Percentiles rank a stretch among this genome's conserved stretches.
phyloP scores from a whole-genome alignment of 306 rosid species.

The Corylus avellana region DNA sequence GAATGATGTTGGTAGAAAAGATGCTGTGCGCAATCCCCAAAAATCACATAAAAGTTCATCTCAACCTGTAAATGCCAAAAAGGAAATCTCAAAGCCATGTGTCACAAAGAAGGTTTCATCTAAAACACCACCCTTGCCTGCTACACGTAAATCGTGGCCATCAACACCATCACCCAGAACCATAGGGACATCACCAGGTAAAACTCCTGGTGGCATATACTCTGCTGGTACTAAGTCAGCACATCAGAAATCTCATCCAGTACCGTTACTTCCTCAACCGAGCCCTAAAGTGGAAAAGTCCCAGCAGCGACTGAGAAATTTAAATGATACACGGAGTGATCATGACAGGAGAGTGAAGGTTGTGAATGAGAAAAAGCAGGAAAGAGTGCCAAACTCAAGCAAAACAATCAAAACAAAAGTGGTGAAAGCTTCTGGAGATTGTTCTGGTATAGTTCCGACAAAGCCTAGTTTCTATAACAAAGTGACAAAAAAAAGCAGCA shows the following conservation, averaged over 20 bases:
- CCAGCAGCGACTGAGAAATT: constrained; percentile 52
- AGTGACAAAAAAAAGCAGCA: constrained; percentile 85
- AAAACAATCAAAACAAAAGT: constrained; percentile 58
- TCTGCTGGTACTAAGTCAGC: constrained; percentile 63
- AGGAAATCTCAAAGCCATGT: constrained; percentile 58
- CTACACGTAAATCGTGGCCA: constrained; percentile 89
- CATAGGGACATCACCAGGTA: constrained; percentile 62
- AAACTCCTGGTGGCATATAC: constrained; percentile 44
- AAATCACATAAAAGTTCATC: constrained; percentile 49
- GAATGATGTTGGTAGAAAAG: constrained; percentile 49
- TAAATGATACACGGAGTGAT: constrained; percentile 51
- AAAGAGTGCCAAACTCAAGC: constrained; percentile 45
- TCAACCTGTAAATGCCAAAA: constrained; percentile 52
- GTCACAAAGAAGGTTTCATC: constrained; percentile 50
- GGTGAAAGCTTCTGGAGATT: constrained; percentile 50
- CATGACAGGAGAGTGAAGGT: constrained; percentile 46
- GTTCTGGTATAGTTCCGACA: constrained; percentile 41
- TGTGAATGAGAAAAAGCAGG: constrained; percentile 58
- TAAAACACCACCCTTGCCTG: constrained; percentile 63
- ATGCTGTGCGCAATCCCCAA: constrained; percentile 49
- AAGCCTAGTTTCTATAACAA: constrained; percentile 57
- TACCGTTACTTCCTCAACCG: constrained; percentile 49
- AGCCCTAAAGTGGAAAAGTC: constrained; percentile 55
- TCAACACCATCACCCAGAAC: constrained; percentile 68
- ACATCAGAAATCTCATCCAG: constrained; percentile 50